These are phyloP conservation scores for Cicer pinnatifidum DNA, from an alignment of 306 rosid genomes.

Conservation along the genomic window DNA sequence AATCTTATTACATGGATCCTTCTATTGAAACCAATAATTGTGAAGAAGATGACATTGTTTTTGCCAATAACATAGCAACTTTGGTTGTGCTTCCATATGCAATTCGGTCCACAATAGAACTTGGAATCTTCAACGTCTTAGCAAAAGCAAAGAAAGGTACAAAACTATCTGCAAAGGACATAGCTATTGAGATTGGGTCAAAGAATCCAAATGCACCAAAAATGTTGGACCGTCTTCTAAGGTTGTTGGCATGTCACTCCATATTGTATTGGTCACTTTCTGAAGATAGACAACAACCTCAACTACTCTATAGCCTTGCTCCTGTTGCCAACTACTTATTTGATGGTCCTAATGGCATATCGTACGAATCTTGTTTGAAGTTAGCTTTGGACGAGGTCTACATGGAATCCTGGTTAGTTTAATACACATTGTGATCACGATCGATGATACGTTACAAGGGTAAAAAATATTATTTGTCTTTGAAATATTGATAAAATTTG, in stretches of 20 bases:
- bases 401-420: not conserved
- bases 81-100: conserved; percentile 42
- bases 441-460: no score
- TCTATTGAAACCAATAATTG: no score
- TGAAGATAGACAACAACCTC: not conserved
- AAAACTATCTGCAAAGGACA: conserved; percentile 49
- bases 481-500: no score
- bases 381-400: not conserved
- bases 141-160: conserved; percentile 49
- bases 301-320: not conserved
- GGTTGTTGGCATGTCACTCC: conserved; percentile 54
- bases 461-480: no score
- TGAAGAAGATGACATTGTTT: conserved; percentile 24
- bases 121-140: conserved; percentile 54
- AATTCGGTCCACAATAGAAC: conserved; percentile 45
- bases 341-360: not conserved
- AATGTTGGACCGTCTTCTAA: conserved; percentile 64
- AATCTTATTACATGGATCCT: no score
- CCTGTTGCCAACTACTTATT: not conserved
- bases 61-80: conserved; percentile 43
- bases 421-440: no score
- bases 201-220: conserved; percentile 50
- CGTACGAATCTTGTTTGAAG: not conserved
- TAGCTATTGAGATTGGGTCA: conserved; percentile 46
- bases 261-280: conserved; percentile 45